phyloP scores from a whole-genome alignment of 768 basidiomycete genomes.

The Suillus lakei region DNA sequence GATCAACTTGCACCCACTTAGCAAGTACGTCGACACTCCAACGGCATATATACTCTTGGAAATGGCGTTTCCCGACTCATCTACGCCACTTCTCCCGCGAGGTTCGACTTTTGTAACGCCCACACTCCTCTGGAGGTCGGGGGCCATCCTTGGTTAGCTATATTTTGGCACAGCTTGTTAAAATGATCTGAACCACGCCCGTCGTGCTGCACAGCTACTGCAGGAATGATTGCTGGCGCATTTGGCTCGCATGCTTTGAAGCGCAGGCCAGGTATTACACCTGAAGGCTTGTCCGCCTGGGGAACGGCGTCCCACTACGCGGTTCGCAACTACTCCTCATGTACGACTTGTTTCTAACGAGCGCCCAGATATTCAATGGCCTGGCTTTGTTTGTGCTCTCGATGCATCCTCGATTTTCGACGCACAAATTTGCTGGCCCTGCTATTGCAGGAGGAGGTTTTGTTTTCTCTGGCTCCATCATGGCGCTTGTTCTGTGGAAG shows the following conservation, averaged over 20 bases:
- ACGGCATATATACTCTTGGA: not conserved
- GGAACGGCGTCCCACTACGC: constrained; percentile 65
- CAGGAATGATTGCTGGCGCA: constrained; percentile 64
- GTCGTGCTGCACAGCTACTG: constrained; percentile 34
- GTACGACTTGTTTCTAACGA: constrained; percentile 15
- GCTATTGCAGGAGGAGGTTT: constrained; percentile 61
- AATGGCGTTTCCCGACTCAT: constrained; percentile 27
- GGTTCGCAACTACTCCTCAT: constrained; percentile 41
- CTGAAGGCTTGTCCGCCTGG: constrained; percentile 63
- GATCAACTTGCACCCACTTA: too few species aligned
- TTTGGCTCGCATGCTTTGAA: constrained; percentile 72
- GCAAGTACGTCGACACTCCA: not conserved
- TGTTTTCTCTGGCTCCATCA: constrained; percentile 69
- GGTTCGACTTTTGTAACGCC: constrained; percentile 17
- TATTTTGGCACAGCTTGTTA: not conserved
- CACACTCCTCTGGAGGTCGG: constrained; percentile 46
- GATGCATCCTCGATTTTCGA: constrained; percentile 61
- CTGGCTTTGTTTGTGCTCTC: constrained; percentile 67
- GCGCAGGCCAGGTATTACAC: constrained; percentile 48
- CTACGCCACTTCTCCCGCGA: constrained; percentile 34
- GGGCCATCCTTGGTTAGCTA: constrained; percentile 45
- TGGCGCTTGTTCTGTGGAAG: constrained; percentile 56
- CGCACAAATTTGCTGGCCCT: constrained; percentile 68
- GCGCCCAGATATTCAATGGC: constrained; percentile 67
- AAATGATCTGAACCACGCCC: not conserved